These are phyloP conservation scores for Coniochaeta ligniaria DNA, from an alignment of 2,329 filamentous ascomycete genomes.

Conservation along the genomic window DNA sequence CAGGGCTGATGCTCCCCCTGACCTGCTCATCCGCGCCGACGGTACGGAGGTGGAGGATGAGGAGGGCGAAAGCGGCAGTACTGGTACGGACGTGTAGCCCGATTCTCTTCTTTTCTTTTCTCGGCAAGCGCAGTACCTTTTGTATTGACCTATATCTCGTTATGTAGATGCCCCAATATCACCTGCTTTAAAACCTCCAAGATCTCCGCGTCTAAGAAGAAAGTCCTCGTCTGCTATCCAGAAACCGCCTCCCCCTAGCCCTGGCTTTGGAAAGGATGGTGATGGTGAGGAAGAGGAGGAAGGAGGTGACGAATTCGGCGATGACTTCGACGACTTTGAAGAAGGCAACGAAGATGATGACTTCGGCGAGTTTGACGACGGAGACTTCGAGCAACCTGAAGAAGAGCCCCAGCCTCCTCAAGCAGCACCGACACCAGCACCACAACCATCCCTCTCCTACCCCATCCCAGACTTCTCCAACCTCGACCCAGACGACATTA, in stretches of 20 bases:
- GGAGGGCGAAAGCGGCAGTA: constrained; percentile 18
- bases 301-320: constrained; percentile 43
- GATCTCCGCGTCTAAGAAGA: constrained; percentile 21
- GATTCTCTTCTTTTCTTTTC: constrained; percentile 11
- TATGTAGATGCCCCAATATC: constrained; percentile 30
- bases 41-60: constrained; percentile 24
- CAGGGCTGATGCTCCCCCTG: constrained; percentile 45
- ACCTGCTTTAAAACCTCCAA: constrained; percentile 21
- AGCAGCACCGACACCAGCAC: not conserved
- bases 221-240: constrained; percentile 17
- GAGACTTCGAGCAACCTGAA: constrained; percentile 50
- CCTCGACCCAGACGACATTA: constrained; percentile 48
- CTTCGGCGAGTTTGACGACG: constrained; percentile 68
- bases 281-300: constrained; percentile 16
- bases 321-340: constrained; percentile 58
- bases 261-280: constrained; percentile 18
- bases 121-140: constrained; percentile 6
- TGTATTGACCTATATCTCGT: constrained; percentile 13
- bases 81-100: constrained; percentile 30
- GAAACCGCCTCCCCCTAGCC: constrained; percentile 15
- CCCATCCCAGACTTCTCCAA: constrained; percentile 62
- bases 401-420: constrained; percentile 10
- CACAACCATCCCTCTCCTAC: not conserved
- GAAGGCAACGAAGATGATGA: constrained; percentile 47
- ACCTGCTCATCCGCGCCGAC: constrained; percentile 40